Evolutionary conservation across 225 moss, liverwort and hornwort species (phyloP), one percentile per base, ranked within the genome.

Genomic region (Marchantia paleacea): DNA sequence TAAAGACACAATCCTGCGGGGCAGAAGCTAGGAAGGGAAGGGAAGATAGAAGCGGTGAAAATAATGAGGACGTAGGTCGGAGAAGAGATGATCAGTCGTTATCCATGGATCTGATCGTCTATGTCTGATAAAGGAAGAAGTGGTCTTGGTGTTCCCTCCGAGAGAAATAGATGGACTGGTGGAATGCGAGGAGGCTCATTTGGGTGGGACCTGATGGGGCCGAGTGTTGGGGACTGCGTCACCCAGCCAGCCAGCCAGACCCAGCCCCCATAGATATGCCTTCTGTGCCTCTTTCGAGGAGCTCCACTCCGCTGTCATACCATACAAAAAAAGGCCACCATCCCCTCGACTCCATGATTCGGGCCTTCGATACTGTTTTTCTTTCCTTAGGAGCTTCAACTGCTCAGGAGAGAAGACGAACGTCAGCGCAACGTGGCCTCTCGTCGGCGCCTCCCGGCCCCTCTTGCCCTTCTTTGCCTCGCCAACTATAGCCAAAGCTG

Each of bases 401-500:
- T 73, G 73, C 24, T 54, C 73, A 53, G 73, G 53, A 52, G 73
- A 73, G 22, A 22, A n/a, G 53, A 53, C 53, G 53, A n/a, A 73
- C 51, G 73, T 73, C 73, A 73, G 73, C 73, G n/a, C 73, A n/a
- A 73, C 73, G 73, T 73, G 73, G 73, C 73, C 24, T 73, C 53
- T 49, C 69, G 39, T 47, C 47, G 39, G 69, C 69, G 69, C 47
- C 19, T 70, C 69, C 14, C 25, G n/a, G n/a, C n/a, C n/a, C n/a
- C 39, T 70, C 48, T 19, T 48, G 8, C 26, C 29, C 67, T 5
- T 70, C 28, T 13, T 7, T 12, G 39, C 39, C 39, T 2, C 39
- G 39, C 39, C 39, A 39, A 39, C 39, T 61, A 18, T 61, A 11
- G 19, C 16, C 61, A 2, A 15, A 19, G 61, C 19, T 61, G 6